Conservation (phyloP, 176 grass and related monocot genomes). For the Alopecurus myosuroides region DNA sequence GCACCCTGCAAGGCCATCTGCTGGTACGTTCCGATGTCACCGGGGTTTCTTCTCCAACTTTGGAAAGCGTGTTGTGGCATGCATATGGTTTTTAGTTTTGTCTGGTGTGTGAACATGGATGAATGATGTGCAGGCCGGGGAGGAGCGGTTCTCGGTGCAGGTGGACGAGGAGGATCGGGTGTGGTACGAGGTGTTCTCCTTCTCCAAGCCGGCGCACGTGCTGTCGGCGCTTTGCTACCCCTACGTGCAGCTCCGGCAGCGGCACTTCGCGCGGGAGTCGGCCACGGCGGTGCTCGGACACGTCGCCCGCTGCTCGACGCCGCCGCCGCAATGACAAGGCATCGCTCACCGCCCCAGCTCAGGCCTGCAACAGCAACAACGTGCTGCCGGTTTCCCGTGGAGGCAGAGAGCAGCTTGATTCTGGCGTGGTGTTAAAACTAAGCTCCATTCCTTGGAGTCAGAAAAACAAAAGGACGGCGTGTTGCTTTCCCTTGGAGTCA, state of each 20-base stretch:
- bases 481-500: too few relatives aligned
- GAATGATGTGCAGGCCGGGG: constrained; percentile 51
- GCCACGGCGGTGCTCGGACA: constrained; percentile 41
- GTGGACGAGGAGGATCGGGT: constrained; percentile 63
- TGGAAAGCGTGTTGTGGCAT: too few relatives aligned
- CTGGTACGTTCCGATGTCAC: constrained; percentile 30
- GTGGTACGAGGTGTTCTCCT: constrained; percentile 83
- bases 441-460: too few relatives aligned
- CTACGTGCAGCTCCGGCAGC: constrained; percentile 65
- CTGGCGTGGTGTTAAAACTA: too few relatives aligned
- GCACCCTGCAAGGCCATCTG: constrained; percentile 74
- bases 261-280: constrained; percentile 52
- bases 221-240: constrained; percentile 58
- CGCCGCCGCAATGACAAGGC: not conserved
- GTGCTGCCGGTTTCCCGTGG: not conserved
- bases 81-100: not conserved
- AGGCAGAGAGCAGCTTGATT: not conserved
- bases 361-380: not conserved
- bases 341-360: not conserved
- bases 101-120: not conserved
- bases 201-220: constrained; percentile 73
- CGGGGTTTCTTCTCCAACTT: too few relatives aligned
- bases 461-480: too few relatives aligned
- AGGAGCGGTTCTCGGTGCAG: constrained; percentile 76
- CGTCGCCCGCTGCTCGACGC: not conserved